These are phyloP conservation scores for Fusarium paranaense DNA, from an alignment of 2,329 filamentous ascomycete genomes.

Conservation along the genomic window DNA sequence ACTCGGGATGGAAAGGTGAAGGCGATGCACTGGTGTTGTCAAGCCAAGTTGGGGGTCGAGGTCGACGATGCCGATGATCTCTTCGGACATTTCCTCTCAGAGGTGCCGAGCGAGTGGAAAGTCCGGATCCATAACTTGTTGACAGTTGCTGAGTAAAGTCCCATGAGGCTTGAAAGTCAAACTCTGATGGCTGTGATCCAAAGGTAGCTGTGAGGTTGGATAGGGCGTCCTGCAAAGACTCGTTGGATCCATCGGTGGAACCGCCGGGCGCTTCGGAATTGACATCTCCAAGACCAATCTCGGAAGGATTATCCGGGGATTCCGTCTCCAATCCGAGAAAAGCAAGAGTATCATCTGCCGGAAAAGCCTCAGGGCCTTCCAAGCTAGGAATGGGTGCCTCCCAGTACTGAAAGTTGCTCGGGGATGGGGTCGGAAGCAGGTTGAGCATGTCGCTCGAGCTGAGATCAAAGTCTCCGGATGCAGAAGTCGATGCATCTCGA, in stretches of 20 bases:
- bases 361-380: conserved; percentile 3
- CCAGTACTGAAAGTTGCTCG: conserved; percentile 22
- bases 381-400: conserved; percentile 20
- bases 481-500: not conserved
- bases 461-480: conserved; percentile 5
- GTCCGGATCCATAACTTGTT: not conserved
- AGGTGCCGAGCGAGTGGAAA: conserved; percentile 6
- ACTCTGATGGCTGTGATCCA: conserved; percentile 17
- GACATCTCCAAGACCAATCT: conserved; percentile 1
- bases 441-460: conserved; percentile 9
- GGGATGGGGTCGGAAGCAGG: conserved; percentile 20
- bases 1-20: conserved; percentile 24
- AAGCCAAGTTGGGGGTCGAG: conserved; percentile 5
- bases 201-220: conserved; percentile 15
- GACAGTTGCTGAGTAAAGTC: conserved; percentile 8
- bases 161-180: conserved; percentile 24
- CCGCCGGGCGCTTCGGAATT: not conserved
- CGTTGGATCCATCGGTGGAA: not conserved
- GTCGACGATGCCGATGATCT: not conserved
- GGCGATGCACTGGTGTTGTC: conserved; percentile 14
- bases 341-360: not conserved
- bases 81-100: not conserved
- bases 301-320: not conserved
- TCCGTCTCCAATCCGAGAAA: not conserved
- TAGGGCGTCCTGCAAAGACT: conserved; percentile 6